Evolutionary conservation across 139 green algal species (phyloP).

Genomic region (Picochlorum sp.): DNA sequence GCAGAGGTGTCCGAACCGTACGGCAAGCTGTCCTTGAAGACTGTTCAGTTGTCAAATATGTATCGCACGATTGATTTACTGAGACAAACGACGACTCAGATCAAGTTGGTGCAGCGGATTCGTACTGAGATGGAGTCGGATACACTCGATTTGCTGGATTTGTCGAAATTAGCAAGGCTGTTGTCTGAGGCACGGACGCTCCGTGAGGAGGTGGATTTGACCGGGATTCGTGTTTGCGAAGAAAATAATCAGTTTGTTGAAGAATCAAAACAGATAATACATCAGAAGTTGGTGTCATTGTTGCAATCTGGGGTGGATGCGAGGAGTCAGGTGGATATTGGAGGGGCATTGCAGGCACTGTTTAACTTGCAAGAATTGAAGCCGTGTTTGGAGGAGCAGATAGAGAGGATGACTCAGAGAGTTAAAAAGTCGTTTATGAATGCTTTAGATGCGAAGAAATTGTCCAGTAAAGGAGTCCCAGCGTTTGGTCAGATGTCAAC

Average conservation of each 20-base stretch:
- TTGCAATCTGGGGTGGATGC: slow-evolving; percentile 65
- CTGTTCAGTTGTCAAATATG: slow-evolving; percentile 39
- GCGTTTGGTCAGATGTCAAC: neutral
- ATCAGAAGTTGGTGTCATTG: slow-evolving; percentile 47
- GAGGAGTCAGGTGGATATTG: slow-evolving; percentile 79
- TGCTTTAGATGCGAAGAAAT: slow-evolving; percentile 56
- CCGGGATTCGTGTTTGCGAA: slow-evolving; percentile 42
- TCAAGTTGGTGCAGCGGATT: slow-evolving; percentile 49
- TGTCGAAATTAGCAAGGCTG: slow-evolving; percentile 76
- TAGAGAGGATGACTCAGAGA: slow-evolving; percentile 31
- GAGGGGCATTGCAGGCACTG: slow-evolving; percentile 78
- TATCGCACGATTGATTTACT: slow-evolving; percentile 54
- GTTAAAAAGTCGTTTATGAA: slow-evolving; percentile 39
- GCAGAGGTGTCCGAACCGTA: slow-evolving; percentile 59
- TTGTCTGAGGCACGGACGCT: slow-evolving; percentile 55
- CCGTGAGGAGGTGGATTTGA: slow-evolving; percentile 46
- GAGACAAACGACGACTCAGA: slow-evolving; percentile 51
- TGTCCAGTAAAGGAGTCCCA: slow-evolving; percentile 30
- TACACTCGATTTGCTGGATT: slow-evolving; percentile 37
- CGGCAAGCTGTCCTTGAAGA: slow-evolving; percentile 24
- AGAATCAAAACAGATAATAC: slow-evolving; percentile 30
- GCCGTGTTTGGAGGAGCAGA: slow-evolving; percentile 35
- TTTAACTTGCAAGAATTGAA: slow-evolving; percentile 79
- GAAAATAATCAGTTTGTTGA: slow-evolving; percentile 53
- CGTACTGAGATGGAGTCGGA: slow-evolving; percentile 10